phyloP scores from a whole-genome alignment of 768 basidiomycete genomes.

The Suillus lakei region DNA sequence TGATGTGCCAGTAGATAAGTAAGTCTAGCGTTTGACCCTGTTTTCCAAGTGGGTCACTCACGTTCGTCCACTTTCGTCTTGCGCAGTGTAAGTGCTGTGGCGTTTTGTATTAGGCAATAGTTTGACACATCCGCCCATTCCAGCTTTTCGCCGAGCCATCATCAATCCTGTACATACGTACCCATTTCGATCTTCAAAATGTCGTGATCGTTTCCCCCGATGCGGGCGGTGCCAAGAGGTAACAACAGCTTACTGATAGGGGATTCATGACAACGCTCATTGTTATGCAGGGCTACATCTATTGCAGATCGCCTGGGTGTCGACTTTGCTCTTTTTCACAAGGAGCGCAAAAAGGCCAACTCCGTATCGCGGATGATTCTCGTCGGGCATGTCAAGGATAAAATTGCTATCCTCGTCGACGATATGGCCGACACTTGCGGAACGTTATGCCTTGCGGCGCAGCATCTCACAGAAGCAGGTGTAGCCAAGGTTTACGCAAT shows the following conservation, averaged over 20 bases:
- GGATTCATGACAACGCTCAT: conserved; percentile 19
- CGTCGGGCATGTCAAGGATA: conserved; percentile 91
- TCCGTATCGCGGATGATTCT: conserved; percentile 95
- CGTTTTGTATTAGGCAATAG: conserved; percentile 13
- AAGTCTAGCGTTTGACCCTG: conserved; percentile 42
- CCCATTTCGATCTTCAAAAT: conserved; percentile 82
- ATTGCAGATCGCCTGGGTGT: conserved; percentile 96
- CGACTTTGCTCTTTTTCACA: conserved; percentile 99
- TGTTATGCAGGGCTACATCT: conserved; percentile 79
- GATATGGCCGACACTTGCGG: conserved; percentile 99
- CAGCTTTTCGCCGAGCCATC: conserved; percentile 96
- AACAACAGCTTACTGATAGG: conserved; percentile 22
- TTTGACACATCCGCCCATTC: conserved; percentile 26
- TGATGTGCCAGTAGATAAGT: conserved; percentile 99
- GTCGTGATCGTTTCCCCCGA: conserved; percentile 97
- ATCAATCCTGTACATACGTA: conserved; percentile 92
- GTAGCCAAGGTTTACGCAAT: conserved; percentile 86
- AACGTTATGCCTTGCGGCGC: conserved; percentile 90
- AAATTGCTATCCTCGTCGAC: conserved; percentile 94
- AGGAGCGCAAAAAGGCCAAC: conserved; percentile 97
- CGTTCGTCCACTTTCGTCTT: conserved; percentile 7
- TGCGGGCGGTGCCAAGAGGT: conserved; percentile 98
- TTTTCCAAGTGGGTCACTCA: conserved; percentile 21
- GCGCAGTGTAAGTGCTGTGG: conserved; percentile 53
- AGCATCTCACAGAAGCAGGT: conserved; percentile 88